These are phyloP conservation scores for Cochlearia excelsa DNA, from an alignment of 345 rosid genomes.

Conservation along the genomic window DNA sequence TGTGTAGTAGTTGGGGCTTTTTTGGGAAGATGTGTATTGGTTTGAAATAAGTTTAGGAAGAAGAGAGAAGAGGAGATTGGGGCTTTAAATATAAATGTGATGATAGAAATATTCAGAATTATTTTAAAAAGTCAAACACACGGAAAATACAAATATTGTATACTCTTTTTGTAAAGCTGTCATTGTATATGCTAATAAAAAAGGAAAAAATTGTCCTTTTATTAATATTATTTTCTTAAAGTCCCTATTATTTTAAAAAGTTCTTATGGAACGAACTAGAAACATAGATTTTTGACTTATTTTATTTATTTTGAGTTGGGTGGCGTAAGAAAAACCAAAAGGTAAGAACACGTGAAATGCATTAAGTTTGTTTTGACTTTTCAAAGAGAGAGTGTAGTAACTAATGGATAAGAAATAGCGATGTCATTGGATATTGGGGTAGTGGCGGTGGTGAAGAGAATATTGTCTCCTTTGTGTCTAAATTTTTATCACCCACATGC, in stretches of 20 bases:
- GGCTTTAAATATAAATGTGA: slow-evolving; percentile 40
- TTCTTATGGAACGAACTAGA: slow-evolving; percentile 28
- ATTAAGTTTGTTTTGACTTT: slow-evolving; percentile 45
- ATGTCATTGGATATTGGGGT: slow-evolving; percentile 29
- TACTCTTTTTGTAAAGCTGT: slow-evolving; percentile 22
- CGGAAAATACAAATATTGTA: slow-evolving; percentile 38
- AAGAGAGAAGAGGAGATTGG: slow-evolving; percentile 14
- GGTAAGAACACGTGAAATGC: not conserved
- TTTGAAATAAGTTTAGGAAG: slow-evolving; percentile 35
- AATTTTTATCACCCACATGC: slow-evolving; percentile 30
- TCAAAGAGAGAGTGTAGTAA: slow-evolving; percentile 26
- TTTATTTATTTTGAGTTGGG: slow-evolving; percentile 5
- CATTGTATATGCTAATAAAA: not conserved
- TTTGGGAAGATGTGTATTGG: slow-evolving; percentile 32
- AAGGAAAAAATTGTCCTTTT: too few species aligned
- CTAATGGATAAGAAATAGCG: slow-evolving; percentile 13
- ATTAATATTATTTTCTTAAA: too few species aligned
- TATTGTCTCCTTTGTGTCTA: slow-evolving; percentile 27
- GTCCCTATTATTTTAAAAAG: slow-evolving; percentile 16
- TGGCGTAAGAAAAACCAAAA: slow-evolving; percentile 1
- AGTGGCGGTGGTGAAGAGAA: slow-evolving; percentile 36
- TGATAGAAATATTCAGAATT: slow-evolving; percentile 23
- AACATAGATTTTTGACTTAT: slow-evolving; percentile 30
- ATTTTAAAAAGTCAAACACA: slow-evolving; percentile 57
- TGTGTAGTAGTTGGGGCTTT: slow-evolving; percentile 28